Evolutionary conservation across 1,139 yeast species (phyloP), one percentile per base, ranked within the genome.

Genomic region (Sugiyamaella castrensis): DNA sequence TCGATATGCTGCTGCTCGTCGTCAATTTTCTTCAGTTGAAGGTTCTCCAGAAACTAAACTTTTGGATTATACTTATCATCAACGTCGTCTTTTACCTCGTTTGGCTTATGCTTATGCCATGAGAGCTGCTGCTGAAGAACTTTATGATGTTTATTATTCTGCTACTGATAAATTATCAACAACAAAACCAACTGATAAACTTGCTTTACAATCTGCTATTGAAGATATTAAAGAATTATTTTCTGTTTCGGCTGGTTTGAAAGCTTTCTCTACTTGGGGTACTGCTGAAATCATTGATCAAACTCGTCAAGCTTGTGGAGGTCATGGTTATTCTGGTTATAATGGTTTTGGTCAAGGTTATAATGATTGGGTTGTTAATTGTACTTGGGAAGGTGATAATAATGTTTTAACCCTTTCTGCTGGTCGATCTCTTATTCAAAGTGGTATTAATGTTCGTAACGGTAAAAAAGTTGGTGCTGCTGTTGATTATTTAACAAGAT

Each of bases 341-440:
- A 81, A 87, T 58, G 96, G 92, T 2, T 87, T 89, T 64, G 96
- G 95, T 48, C 87, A 85, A 65, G 92, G 91, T 30, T 87, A 80
- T 69, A 79, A 80, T 55, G 97, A 89, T 68, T 91, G 96, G 89
- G 95, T 87, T 31, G 97, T 89, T 43, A 96, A 89, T 72, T 87
- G 95, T 71, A 89, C 96, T 26, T 89, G 97, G 97, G 97, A 89
- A 73, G 97, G 97, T 69, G 97, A 89, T 69, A 89, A 89, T 73
- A 88, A 84, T 63, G 84, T 89, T 45, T 75, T 89, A 60, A 87
- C 89, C 8, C 80, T 87, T 68, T 83, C 89, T 53, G 81, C 89
- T 55, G 97, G 96, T 57, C 64, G 74, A 15, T 61, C 72, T 1
- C 61, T 71, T 36, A 68, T 71, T 47, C 72, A 67, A 55, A 57